phyloP scores from a whole-genome alignment of 345 rosid genomes.

The Turnera subulata region DNA sequence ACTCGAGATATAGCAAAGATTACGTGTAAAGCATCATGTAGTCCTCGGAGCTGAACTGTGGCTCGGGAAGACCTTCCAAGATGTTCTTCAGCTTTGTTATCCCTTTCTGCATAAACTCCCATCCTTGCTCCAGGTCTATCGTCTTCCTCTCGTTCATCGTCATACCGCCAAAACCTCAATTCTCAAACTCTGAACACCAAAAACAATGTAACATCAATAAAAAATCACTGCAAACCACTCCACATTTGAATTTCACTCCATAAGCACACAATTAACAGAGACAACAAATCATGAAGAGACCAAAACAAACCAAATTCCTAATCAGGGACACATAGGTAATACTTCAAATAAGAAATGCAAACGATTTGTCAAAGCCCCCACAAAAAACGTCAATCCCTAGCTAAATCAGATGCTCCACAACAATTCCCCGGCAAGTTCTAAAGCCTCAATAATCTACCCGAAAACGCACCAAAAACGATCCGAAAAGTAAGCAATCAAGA shows the following conservation, averaged over 20 bases:
- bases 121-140: conserved; percentile 79
- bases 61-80: conserved; percentile 44
- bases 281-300: background rate
- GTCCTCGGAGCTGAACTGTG: conserved; percentile 34
- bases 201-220: conserved; percentile 1
- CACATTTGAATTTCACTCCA: background rate
- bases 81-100: conserved; percentile 74
- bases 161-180: conserved; percentile 13
- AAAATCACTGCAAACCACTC: background rate
- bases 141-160: conserved; percentile 72
- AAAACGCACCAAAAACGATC: too few species aligned
- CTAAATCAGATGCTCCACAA: background rate
- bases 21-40: conserved; percentile 42
- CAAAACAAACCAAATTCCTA: background rate
- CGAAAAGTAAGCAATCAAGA: too few species aligned
- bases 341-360: too few species aligned
- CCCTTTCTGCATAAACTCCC: conserved; percentile 83
- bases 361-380: too few species aligned
- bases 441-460: too few species aligned
- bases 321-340: too few species aligned
- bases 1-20: background rate
- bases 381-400: too few species aligned
- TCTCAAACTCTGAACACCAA: background rate
- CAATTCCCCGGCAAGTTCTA: too few species aligned
- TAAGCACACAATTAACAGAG: background rate